Conservation (phyloP, 805 yeast species). For the Brettanomyces custersianus region DNA sequence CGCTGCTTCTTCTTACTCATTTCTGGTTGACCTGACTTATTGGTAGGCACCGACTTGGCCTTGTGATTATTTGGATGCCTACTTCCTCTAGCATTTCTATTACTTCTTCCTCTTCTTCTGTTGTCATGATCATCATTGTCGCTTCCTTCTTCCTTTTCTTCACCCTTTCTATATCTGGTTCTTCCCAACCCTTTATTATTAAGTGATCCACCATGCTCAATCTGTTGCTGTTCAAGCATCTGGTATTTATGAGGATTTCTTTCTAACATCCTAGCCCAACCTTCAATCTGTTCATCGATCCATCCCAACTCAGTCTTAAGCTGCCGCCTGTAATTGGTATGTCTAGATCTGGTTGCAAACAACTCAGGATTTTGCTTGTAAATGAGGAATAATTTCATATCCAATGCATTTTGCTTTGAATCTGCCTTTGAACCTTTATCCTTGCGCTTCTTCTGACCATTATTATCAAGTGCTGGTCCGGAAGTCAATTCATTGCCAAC, state of each 20-base stretch:
- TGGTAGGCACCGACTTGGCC: neutral
- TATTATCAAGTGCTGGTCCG: conserved; percentile 5
- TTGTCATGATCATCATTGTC: conserved; percentile 16
- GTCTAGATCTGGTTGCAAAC: conserved; percentile 40
- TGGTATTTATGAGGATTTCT: conserved; percentile 55
- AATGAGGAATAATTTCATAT: conserved; percentile 46
- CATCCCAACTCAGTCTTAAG: conserved; percentile 49
- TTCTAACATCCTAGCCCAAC: conserved; percentile 77
- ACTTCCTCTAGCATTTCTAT: neutral
- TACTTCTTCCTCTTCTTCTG: conserved; percentile 8
- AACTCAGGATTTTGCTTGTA: conserved; percentile 42
- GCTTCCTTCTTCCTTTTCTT: conserved; percentile 7
- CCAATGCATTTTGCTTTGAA: conserved; percentile 25
- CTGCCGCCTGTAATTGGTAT: conserved; percentile 36
- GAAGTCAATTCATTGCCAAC: conserved; percentile 43
- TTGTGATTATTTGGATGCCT: neutral
- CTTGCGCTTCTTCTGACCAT: conserved; percentile 22
- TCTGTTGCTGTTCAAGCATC: conserved; percentile 51
- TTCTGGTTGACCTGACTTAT: neutral
- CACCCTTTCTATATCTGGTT: conserved; percentile 14
- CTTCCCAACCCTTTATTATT: conserved; percentile 14
- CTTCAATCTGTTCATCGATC: conserved; percentile 90
- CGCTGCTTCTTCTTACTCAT: conserved; percentile 21
- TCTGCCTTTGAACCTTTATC: conserved; percentile 24
- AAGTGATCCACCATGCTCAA: conserved; percentile 30